Base-by-base conservation (phyloP, 345 rosid genomes). In the Crucihimalaya himalaica region DNA sequence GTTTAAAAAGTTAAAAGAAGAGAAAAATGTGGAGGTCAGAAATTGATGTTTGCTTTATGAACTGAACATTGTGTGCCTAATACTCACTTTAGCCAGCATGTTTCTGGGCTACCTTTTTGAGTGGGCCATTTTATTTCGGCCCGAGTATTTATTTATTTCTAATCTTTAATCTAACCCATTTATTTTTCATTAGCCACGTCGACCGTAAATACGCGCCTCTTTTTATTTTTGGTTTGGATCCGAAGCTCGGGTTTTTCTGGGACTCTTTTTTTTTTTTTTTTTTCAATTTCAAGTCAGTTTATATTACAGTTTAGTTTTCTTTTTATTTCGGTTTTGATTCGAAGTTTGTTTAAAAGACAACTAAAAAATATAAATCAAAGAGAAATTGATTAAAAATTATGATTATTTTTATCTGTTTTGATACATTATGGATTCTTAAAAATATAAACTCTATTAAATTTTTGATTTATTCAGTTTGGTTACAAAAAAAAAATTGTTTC, bases 171-270 rank as follows among this genome's bases (percentile, higher is more conserved):
- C 48, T 67, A 47, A 71, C 31, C 35, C 39, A 7, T 40, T 18
- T 1, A 27, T 21, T 67, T 74, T n/a, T 58, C 51, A 68, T 43
- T 51, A 75, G 67, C 73, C 63, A 61, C 62, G 39, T 67, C 35
- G 45, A 46, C 10, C 0, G 63, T 2, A 59, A 51, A 40, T 16
- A 40, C 70, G 54, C 63, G 71, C 73, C 84, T 73, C 7, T 59
- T 48, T 72, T 46, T 48, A 23, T 34, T 6, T 32, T 5, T 19
- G 87, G 83, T 73, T 79, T 75, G 88, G 83, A 75, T 75, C 87
- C 86, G 82, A 84, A 60, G 83, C 91, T 55, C 10, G 9, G 25
- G 75, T 31, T 23, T n/a, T n/a, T n/a, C n/a, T n/a, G n/a, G n/a
- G n/a, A n/a, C n/a, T n/a, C n/a, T n/a, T n/a, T n/a, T n/a, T n/a